These are phyloP conservation scores for Cryptococcus sp. DNA, from an alignment of 1,284 basidiomycete genomes.

Conservation along the genomic window DNA sequence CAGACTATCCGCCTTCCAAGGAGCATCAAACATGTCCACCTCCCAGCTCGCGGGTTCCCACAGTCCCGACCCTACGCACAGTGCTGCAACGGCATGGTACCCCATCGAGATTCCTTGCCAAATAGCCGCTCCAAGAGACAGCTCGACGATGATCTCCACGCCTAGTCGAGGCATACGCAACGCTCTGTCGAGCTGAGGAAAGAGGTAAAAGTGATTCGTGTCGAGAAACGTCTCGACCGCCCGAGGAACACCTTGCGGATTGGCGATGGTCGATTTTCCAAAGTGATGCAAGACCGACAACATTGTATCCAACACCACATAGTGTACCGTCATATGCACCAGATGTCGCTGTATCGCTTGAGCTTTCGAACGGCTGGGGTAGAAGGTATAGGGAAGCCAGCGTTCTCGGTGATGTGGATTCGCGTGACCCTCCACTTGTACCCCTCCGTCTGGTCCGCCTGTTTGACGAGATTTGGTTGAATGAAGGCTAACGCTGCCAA, in stretches of 20 bases:
- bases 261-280: conserved; percentile 18
- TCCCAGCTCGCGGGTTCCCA: conserved; percentile 39
- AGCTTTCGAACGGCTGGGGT: conserved; percentile 12
- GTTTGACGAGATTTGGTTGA: neutral
- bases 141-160: conserved; percentile 16
- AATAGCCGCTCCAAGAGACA: conserved; percentile 23
- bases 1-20: conserved; percentile 35
- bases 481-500: conserved; percentile 12
- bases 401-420: conserved; percentile 7
- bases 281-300: conserved; percentile 25
- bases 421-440: conserved; percentile 3
- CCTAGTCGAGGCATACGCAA: conserved; percentile 8
- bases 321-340: conserved; percentile 15
- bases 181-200: conserved; percentile 15
- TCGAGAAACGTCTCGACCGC: conserved; percentile 20
- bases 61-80: conserved; percentile 19
- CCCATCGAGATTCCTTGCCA: conserved; percentile 29
- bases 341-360: conserved; percentile 26
- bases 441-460: conserved; percentile 7
- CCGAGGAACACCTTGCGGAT: conserved; percentile 8
- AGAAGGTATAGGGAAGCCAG: conserved; percentile 16
- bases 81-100: conserved; percentile 31
- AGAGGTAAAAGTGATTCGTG: conserved; percentile 16
- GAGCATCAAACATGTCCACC: conserved; percentile 36
- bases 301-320: conserved; percentile 28